A percentile compares a stretch with the other conserved stretches of the same genome.
Evolutionary conservation across 2,329 filamentous ascomycete species (phyloP).

Genomic region (Ceratocystis lukuohia): DNA sequence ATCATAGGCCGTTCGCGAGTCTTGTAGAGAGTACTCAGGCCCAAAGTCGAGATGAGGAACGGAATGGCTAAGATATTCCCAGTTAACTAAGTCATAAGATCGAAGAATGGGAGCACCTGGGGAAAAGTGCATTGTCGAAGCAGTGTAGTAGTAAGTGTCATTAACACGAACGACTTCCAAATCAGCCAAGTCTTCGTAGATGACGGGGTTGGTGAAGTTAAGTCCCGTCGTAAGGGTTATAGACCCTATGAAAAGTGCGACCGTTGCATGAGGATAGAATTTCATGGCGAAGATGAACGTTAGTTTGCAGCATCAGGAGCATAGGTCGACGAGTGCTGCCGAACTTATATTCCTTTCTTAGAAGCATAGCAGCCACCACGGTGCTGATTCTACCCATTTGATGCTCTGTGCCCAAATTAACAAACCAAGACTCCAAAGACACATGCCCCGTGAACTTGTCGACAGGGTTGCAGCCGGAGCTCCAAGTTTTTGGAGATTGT

Average conservation of each 20-base stretch:
- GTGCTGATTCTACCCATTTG: too few species aligned
- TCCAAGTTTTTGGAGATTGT: background rate
- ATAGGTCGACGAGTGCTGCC: background rate
- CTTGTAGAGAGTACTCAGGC: constrained; percentile 8
- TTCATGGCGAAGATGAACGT: background rate
- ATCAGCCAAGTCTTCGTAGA: constrained; percentile 27
- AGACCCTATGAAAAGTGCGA: background rate
- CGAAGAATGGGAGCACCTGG: constrained; percentile 35
- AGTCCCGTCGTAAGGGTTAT: background rate
- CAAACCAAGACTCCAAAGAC: background rate
- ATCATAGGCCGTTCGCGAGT: constrained; percentile 19
- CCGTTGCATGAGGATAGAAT: background rate
- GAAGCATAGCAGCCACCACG: background rate
- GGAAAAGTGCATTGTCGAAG: constrained; percentile 47
- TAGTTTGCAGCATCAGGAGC: too few species aligned
- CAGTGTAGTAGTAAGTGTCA: constrained; percentile 30
- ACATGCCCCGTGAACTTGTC: background rate
- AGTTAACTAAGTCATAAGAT: constrained; percentile 26
- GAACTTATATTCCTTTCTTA: too few species aligned
- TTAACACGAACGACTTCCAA: constrained; percentile 25
- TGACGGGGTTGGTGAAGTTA: constrained; percentile 23
- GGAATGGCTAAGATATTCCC: constrained; percentile 24
- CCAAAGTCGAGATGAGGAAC: constrained; percentile 2
- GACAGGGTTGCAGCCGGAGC: background rate
- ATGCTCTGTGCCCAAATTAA: background rate